Evolutionary conservation across 305 asterid species (phyloP).

Genomic region (Petunia hybrid): DNA sequence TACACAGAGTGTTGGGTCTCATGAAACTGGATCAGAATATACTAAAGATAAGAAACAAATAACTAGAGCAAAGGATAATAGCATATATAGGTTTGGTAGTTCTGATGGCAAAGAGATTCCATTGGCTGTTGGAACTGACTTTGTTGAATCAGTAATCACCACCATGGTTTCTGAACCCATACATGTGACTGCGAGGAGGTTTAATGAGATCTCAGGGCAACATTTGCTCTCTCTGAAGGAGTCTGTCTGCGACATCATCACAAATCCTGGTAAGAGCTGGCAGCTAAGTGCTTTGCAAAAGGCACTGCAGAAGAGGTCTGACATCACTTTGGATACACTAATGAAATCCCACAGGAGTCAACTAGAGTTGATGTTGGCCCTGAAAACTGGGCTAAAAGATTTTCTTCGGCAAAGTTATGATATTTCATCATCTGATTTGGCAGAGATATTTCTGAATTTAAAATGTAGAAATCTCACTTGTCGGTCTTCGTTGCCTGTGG

Average conservation of each 20-base stretch:
- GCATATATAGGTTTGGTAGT: constrained; percentile 48
- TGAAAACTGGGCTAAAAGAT: constrained; percentile 80
- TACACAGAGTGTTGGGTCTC: constrained; percentile 59
- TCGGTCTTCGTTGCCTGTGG: constrained; percentile 80
- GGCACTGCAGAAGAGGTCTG: constrained; percentile 69
- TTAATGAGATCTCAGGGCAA: constrained; percentile 64
- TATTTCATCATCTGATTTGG: constrained; percentile 66
- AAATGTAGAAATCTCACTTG: constrained; percentile 83
- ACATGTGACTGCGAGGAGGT: constrained; percentile 60
- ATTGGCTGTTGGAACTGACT: constrained; percentile 61
- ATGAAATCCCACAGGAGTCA: constrained; percentile 65
- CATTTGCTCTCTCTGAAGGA: constrained; percentile 67
- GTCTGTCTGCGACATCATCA: constrained; percentile 67
- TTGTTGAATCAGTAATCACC: constrained; percentile 76
- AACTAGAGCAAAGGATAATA: constrained; percentile 58
- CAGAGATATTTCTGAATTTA: constrained; percentile 76
- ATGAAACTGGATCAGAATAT: constrained; percentile 62
- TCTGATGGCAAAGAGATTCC: constrained; percentile 60
- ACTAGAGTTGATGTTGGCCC: constrained; percentile 83
- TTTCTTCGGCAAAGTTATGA: constrained; percentile 61
- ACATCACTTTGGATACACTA: constrained; percentile 70
- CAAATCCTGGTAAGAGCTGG: constrained; percentile 75
- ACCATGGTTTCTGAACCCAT: constrained; percentile 86
- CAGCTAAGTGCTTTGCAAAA: constrained; percentile 79
- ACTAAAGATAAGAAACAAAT: constrained; percentile 56